Evolutionary conservation across 2,329 filamentous ascomycete genomes (phyloP), one percentile per base, ranked within the genome.

Genomic region (Fusarium sp.): DNA sequence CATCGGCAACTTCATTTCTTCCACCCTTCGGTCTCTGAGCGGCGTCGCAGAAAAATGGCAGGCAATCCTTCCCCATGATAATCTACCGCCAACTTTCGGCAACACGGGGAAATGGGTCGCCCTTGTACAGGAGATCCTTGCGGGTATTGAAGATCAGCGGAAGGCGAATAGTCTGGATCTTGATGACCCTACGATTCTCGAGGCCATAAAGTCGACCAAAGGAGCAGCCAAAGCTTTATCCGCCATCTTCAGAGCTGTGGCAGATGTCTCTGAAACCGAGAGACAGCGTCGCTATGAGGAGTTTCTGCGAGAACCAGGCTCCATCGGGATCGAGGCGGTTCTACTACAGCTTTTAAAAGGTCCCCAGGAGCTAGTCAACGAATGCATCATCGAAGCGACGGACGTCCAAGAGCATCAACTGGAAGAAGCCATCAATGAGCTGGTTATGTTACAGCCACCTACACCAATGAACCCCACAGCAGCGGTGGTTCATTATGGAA

Each of bases 151-250:
- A 24, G 22, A 46, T 17, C 42, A 46, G 14, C 14, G 2, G 42
- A 27, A 17, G 22, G 42, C 14, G 22, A 46, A 46, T 17, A 46
- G 7, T 3, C 42, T 17, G 1, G 22, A 46, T 27, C 22, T 14
- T 0, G 22, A 46, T 6, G 42, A 17, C 5, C 5, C 42, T 4
- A 5, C 8, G 0, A 6, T 46, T 27, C 42, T 46, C 42, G 42
- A 27, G 0, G 42, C 22, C 0, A 0, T 46, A 0, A 14, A 27
- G 3, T 46, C 42, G 0, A 11, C 42, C 14, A 27, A 6, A 27
- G 22, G 0, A 10, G 42, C 42, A 0, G 42, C 22, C 22, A 27
- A 6, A 46, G 4, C 0, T 0, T 27, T 46, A 1, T 46, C 22
- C 0, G 14, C 14, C 14, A 17, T 46, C 22, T 46, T 46, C 8